Evolutionary conservation across 352 stramenopile genomes (phyloP).

Genomic region (Pythium vanterpoolii): DNA sequence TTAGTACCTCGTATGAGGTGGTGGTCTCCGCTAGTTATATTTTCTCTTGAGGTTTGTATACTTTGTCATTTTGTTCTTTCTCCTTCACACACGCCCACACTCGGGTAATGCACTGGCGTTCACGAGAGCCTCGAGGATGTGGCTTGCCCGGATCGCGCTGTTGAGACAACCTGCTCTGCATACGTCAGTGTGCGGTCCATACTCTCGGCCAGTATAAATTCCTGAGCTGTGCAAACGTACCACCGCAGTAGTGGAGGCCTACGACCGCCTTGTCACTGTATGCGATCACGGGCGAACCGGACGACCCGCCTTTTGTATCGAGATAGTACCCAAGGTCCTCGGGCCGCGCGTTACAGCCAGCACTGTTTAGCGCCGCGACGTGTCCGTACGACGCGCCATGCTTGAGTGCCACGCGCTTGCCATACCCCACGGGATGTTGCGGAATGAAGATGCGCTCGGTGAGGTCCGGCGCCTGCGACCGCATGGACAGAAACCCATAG

Average conservation of each 20-base stretch:
- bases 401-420: slow-evolving; percentile 55
- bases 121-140: slow-evolving; percentile 32
- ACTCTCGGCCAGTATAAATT: too few relatives aligned
- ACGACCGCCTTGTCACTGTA: slow-evolving; percentile 35
- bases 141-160: slow-evolving; percentile 31
- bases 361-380: slow-evolving; percentile 25
- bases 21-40: too few relatives aligned
- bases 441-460: slow-evolving; percentile 56
- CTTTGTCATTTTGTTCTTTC: neutral
- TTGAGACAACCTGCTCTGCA: slow-evolving; percentile 29
- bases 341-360: slow-evolving; percentile 31
- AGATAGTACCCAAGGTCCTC: slow-evolving; percentile 44
- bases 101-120: slow-evolving; percentile 16
- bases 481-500: slow-evolving; percentile 48
- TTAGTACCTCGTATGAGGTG: too few relatives aligned
- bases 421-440: slow-evolving; percentile 37
- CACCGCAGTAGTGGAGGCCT: slow-evolving; percentile 52
- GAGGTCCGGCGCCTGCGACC: slow-evolving; percentile 8
- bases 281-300: slow-evolving; percentile 43
- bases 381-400: slow-evolving; percentile 21
- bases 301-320: slow-evolving; percentile 46
- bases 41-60: too few relatives aligned
- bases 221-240: too few relatives aligned
- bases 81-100: slow-evolving; percentile 12
- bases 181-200: neutral